Base-by-base conservation (phyloP, 805 yeast genomes). In the Schizosaccharomyces pombe region DNA sequence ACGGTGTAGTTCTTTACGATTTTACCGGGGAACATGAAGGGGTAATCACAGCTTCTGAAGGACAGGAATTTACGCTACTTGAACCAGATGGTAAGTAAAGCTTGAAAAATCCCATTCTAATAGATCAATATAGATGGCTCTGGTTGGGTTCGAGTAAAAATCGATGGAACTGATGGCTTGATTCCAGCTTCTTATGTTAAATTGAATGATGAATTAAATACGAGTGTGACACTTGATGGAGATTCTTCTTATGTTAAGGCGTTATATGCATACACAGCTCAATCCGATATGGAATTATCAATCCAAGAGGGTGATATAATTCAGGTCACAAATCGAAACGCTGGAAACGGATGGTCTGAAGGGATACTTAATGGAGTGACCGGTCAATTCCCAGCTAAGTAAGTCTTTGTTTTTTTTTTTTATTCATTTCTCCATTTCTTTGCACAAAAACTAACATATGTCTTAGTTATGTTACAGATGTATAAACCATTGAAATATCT, bases 261-360 rank as follows among this genome's bases (percentile, higher is more conserved):
- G 1, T 64, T 81, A 56, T 87, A 80, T 64, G 85, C 80, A 58
- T 87, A 85, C 63, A 70, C 65, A 19, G 87, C 94, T 0, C 80
- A 77, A 57, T 91, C 85, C 11, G 80, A 75, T 28, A 89, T 83
- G 61, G 98, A 91, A 66, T 65, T 91, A 56, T 72, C 75, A 22
- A 76, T 91, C 22, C 61, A 59, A 5, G 79, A 75, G 0, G 95
- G 95, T 1, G 96, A 89, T 58, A 72, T 71, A 55, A 75, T 91
- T 19, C 72, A 74, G 9, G 73, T 91, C 11, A 62, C 82, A 0
- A 71, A 69, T 47, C 79, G 74, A 30, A 84, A 78, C 53, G 82
- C 80, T 54, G 87, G 85, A 8, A 74, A 75, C 40, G 98, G 98
- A 0, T 91, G 99, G 99, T 87, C 96, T 1, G 82, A 79, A 60